Evolutionary conservation across 192 early-diverging fungal species (phyloP).

Genomic region (Coemansia sp.): DNA sequence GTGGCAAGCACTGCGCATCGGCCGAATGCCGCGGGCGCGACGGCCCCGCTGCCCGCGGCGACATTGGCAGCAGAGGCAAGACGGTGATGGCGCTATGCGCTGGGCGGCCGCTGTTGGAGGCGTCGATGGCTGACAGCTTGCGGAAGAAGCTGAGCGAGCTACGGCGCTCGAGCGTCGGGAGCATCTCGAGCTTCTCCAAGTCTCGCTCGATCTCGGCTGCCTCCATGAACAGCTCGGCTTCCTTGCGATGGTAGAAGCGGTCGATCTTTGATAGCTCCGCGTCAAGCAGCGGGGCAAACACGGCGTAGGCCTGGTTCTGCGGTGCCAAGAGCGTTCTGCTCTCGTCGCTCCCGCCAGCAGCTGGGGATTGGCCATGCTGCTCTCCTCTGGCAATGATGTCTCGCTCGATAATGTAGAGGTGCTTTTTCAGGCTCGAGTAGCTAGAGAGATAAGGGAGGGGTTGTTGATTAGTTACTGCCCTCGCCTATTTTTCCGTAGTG

Average conservation of each 20-base stretch:
- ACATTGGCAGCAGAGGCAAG: not conserved
- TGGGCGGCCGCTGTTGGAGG: constrained; percentile 3
- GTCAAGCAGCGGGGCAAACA: constrained; percentile 78
- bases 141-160: constrained; percentile 37
- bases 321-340: constrained; percentile 35
- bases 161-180: constrained; percentile 28
- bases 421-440: constrained; percentile 76
- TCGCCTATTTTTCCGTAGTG: too few species aligned
- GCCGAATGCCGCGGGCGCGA: not conserved
- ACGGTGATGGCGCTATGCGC: constrained; percentile 18
- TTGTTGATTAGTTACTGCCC: too few species aligned
- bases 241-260: constrained; percentile 83
- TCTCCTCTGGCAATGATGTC: constrained; percentile 44
- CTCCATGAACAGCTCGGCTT: constrained; percentile 73
- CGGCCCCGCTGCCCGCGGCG: not conserved
- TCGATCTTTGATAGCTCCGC: constrained; percentile 84
- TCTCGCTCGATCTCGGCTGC: constrained; percentile 63
- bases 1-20: not conserved
- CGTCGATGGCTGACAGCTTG: constrained; percentile 30
- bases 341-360: constrained; percentile 16
- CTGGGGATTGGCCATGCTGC: constrained; percentile 4
- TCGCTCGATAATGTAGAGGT: constrained; percentile 78
- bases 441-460: constrained; percentile 14
- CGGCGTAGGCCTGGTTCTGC: constrained; percentile 41
- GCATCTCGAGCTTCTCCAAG: constrained; percentile 8